Evolutionary conservation across 768 basidiomycete species (phyloP), one percentile per base, ranked within the genome.

Genomic region (Mycena chlorophos): DNA sequence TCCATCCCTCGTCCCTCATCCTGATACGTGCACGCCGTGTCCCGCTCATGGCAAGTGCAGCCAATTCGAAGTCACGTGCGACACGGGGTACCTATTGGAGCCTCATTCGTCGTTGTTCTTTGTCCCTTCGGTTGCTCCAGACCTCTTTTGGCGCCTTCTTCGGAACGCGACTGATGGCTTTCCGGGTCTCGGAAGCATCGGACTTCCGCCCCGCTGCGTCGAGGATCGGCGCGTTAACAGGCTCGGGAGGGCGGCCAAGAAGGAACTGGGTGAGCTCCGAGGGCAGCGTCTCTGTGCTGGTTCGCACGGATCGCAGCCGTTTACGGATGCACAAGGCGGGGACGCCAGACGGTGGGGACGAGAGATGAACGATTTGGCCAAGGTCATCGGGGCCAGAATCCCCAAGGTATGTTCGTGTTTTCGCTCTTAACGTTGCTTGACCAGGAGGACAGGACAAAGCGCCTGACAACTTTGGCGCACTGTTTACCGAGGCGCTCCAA

Each of bases 321-420:
- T 23, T 60, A 75, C 70, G 17, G 82, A 82, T 43, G 67, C 71
- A 54, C 81, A 85, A 51, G 85, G 82, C 12, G 83, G 84, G 56
- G 86, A 90, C 62, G 91, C 89, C n/a, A 80, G 78, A 66, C 81
- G 76, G 65, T 93, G 88, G 87, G 92, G 91, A 45, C 60, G 86
- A 25, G 81, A 85, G 53, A 66, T 88, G n/a, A 78, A 78, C 42
- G 72, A 69, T 13, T 68, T 94, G 60, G 78, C 79, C 54, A 79
- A 85, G 25, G 69, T 65, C 28, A 79, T 88, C 79, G 84, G 76
- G 22, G n/a, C 12, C 12, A 48, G 39, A 28, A 19, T 42, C 25
- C 51, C 40, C 65, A 70, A 73, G 65, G 86, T 86, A 59, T 73
- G 31, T 47, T 30, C 13, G 31, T 34, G 45, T 26, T 20, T 58